These are phyloP conservation scores for Lolium perenne DNA, from an alignment of 176 grass and related monocot species.

Conservation along the genomic window DNA sequence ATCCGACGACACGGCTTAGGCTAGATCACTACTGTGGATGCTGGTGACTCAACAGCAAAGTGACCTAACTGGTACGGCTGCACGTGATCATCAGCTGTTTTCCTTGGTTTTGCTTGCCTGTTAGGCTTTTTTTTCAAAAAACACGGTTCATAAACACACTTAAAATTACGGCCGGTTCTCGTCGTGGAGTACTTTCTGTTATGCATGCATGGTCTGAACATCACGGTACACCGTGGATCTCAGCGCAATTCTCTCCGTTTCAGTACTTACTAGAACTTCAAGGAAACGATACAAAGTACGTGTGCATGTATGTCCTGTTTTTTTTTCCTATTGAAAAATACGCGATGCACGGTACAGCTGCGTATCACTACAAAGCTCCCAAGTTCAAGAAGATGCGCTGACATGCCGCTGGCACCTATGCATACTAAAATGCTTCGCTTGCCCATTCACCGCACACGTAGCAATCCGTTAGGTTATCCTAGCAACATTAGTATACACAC, in stretches of 20 bases:
- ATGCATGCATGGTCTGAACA: too few relatives aligned
- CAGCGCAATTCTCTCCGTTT: background rate
- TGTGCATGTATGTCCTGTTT: too few relatives aligned
- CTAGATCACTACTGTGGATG: background rate
- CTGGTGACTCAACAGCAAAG: background rate
- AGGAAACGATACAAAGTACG: background rate
- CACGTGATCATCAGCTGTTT: background rate
- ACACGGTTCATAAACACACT: too few relatives aligned
- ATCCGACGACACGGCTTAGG: constrained; percentile 14
- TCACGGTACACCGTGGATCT: too few relatives aligned
- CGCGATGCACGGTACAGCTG: background rate
- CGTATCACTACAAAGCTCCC: background rate
- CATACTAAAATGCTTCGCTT: background rate
- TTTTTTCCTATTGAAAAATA: background rate
- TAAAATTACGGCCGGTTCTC: too few relatives aligned
- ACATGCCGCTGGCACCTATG: background rate
- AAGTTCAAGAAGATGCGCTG: background rate
- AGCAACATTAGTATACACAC: background rate
- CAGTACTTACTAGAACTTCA: background rate
- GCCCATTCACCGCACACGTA: constrained; percentile 14
- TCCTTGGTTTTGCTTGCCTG: background rate
- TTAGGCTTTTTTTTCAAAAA: too few relatives aligned
- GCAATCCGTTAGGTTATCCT: background rate
- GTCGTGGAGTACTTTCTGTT: too few relatives aligned
- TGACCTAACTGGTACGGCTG: background rate